Evolutionary conservation across 441 rosid genomes (phyloP).

Genomic region (Omphalea diandra): DNA sequence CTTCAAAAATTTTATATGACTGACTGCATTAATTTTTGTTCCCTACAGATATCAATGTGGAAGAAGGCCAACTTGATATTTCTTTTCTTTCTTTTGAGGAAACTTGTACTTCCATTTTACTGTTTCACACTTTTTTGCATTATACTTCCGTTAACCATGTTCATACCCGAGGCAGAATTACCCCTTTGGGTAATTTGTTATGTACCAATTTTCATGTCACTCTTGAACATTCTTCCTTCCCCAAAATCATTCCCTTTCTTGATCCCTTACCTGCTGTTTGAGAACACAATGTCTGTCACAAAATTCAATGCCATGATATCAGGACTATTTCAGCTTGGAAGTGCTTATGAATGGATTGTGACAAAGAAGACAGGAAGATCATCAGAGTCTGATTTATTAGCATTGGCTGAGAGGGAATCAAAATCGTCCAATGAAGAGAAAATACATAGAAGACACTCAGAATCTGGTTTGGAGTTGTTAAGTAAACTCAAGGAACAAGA

Average conservation of each 20-base stretch:
- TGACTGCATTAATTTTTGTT: slow-evolving; percentile 1
- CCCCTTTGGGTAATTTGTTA: slow-evolving; percentile 93
- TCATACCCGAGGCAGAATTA: slow-evolving; percentile 83
- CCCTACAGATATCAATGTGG: slow-evolving; percentile 61
- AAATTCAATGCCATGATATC: slow-evolving; percentile 96
- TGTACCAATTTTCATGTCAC: slow-evolving; percentile 73
- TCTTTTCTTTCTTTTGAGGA: slow-evolving; percentile 85
- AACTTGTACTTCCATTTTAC: slow-evolving; percentile 87
- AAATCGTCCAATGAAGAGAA: slow-evolving; percentile 50
- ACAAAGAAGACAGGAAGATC: slow-evolving; percentile 91
- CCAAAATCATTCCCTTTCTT: slow-evolving; percentile 89
- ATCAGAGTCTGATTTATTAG: slow-evolving; percentile 77
- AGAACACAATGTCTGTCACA: slow-evolving; percentile 95
- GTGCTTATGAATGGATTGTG: slow-evolving; percentile 93
- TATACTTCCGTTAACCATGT: slow-evolving; percentile 91
- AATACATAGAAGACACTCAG: slow-evolving; percentile 64
- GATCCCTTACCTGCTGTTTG: slow-evolving; percentile 85
- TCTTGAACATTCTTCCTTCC: slow-evolving; percentile 76
- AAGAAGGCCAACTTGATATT: slow-evolving; percentile 80
- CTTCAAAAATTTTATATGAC: neutral
- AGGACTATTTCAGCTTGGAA: slow-evolving; percentile 91
- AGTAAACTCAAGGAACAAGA: slow-evolving; percentile 59
- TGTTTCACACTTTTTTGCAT: slow-evolving; percentile 91
- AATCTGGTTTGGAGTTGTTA: slow-evolving; percentile 67
- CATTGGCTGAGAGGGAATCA: slow-evolving; percentile 74